A percentile compares a stretch with the other conserved stretches of the same genome.
phyloP scores from a whole-genome alignment of 176 grass and related monocot genomes.

The Bolboschoenus planiculmis region DNA sequence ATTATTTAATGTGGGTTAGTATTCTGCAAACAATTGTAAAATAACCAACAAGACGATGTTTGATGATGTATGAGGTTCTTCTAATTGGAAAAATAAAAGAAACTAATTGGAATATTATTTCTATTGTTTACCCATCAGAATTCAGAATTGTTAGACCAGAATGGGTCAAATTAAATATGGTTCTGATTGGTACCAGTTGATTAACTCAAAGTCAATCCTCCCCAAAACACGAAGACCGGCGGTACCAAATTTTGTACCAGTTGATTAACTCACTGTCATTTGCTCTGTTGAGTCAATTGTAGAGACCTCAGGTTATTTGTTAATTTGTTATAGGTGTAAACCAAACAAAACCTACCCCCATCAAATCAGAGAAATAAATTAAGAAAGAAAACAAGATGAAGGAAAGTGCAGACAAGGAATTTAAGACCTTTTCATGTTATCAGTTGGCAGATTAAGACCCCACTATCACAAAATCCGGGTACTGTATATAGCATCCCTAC shows the following conservation, averaged over 20 bases:
- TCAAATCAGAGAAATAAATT: neutral
- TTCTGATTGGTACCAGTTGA: neutral
- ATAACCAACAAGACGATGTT: neutral
- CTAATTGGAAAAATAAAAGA: neutral
- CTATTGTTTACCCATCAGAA: neutral
- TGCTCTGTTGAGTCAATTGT: neutral
- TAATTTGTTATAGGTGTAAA: neutral
- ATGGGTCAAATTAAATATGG: neutral
- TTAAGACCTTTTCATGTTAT: neutral
- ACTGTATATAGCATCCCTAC: neutral
- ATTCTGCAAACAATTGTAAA: neutral
- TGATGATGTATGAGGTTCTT: constrained; percentile 3
- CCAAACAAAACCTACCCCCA: neutral
- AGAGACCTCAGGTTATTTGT: neutral
- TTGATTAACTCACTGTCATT: too few relatives aligned
- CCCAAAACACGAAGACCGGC: neutral
- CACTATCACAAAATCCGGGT: neutral
- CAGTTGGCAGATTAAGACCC: neutral
- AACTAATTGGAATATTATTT: neutral
- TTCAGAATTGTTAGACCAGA: neutral
- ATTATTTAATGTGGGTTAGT: neutral
- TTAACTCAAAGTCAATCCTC: neutral
- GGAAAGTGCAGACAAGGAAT: neutral
- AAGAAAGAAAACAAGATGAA: neutral
- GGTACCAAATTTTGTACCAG: neutral